A percentile compares a stretch with the other conserved stretches of the same genome.
These are phyloP conservation scores for Flaveria sonorensis DNA, from an alignment of 129 eudicot genomes.

Conservation along the genomic window DNA sequence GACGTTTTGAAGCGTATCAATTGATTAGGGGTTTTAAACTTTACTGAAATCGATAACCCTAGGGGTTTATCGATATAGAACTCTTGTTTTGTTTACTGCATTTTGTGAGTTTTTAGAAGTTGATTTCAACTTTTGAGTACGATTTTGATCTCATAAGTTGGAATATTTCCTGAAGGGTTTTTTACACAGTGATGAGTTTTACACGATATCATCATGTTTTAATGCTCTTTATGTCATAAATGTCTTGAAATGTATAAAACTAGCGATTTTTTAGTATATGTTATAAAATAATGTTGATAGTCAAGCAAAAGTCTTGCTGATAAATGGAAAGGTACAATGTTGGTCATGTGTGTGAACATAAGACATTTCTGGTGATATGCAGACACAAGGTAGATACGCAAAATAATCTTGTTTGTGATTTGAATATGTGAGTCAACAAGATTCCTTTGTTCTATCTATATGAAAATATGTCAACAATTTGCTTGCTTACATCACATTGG, in stretches of 20 bases:
- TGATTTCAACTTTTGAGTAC: not conserved
- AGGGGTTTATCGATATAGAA: slow-evolving; percentile 1
- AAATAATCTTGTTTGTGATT: not conserved
- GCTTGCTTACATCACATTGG: not conserved
- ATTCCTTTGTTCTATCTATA: not conserved
- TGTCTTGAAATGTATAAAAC: no score
- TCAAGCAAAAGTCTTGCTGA: not conserved
- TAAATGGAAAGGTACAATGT: not conserved
- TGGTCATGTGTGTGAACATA: not conserved
- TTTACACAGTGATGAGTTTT: no score
- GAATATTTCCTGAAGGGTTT: no score
- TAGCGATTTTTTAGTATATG: no score
- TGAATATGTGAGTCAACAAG: not conserved
- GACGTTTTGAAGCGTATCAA: no score
- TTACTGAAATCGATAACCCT: not conserved
- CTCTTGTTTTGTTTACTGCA: not conserved
- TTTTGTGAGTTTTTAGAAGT: not conserved
- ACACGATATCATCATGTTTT: not conserved
- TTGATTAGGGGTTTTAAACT: not conserved
- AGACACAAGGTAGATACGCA: no score
- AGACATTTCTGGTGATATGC: no score
- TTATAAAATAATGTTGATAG: not conserved
- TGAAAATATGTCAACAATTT: not conserved
- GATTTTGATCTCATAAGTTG: not conserved
- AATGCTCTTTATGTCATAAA: not conserved